Conservation (phyloP, 306 rosid genomes). For the Ceratonia siliqua region DNA sequence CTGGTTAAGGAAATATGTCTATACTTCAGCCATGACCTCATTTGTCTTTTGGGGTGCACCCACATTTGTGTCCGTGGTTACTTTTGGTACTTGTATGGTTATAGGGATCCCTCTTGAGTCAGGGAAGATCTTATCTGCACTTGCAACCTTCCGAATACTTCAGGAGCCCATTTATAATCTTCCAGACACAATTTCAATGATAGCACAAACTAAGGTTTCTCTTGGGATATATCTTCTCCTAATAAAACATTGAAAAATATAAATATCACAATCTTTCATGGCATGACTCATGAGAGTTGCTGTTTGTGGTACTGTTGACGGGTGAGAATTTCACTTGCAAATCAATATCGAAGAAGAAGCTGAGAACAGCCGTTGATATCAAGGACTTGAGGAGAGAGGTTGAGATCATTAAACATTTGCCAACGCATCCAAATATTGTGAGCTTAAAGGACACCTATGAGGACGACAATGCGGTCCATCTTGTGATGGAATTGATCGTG, state of each 20-base stretch:
- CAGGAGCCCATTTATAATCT: conserved; percentile 47
- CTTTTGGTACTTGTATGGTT: conserved; percentile 51
- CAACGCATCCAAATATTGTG: conserved; percentile 65
- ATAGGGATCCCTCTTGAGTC: conserved; percentile 57
- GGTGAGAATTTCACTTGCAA: conserved; percentile 64
- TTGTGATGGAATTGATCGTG: conserved; percentile 96
- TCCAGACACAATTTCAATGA: conserved; percentile 51
- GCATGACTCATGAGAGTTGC: conserved; percentile 60
- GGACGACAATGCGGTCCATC: conserved; percentile 79
- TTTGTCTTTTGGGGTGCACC: conserved; percentile 59
- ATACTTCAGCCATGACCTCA: conserved; percentile 30
- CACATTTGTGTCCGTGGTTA: conserved; percentile 50
- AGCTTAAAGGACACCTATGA: conserved; percentile 76
- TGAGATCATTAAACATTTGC: conserved; percentile 80
- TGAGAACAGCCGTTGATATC: conserved; percentile 69
- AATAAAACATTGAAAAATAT: conserved; percentile 36
- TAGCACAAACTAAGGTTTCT: conserved; percentile 58
- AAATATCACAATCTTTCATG: conserved; percentile 37
- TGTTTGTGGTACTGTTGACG: conserved; percentile 57
- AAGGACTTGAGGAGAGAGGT: conserved; percentile 91
- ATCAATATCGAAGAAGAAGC: too few species aligned
- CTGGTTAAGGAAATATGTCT: conserved; percentile 49
- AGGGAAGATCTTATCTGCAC: conserved; percentile 60
- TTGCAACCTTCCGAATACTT: conserved; percentile 57
- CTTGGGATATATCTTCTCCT: conserved; percentile 52